Base-by-base conservation (phyloP, 1,284 basidiomycete species). In the Ceratobasidium sp. region DNA sequence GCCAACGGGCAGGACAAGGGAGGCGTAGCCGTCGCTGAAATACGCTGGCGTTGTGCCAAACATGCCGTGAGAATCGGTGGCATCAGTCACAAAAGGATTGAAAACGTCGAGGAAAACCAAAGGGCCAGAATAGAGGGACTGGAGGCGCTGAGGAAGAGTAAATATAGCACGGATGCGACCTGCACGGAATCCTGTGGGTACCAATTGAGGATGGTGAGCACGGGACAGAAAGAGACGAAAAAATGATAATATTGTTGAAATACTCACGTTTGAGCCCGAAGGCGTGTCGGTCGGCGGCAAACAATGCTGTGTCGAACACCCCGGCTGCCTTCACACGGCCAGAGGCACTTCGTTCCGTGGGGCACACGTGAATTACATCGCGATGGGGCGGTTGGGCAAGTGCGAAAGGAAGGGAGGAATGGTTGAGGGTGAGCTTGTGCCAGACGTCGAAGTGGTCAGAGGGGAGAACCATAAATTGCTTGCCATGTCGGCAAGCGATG, bases 371-470 rank as follows among this genome's bases (percentile, higher is more conserved):
- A 46, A 70, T 28, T 9, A 70, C 54, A 54, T 70, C 44, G 28
- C 55, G 54, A 35, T 57, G 66, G 8, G 21, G 23, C 2, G 54
- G 54, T 8, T 46, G 54, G 13, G 9, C 32, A 8, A 41, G 54
- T 23, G 66, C 52, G n/a, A 58, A 58, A 14, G 54, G 54, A 9
- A 58, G 41, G 4, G 41, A 43, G 4, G 11, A 32, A 43, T 70
- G 66, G 30, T 23, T 1, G 41, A 70, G 44, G 1, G 38, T 49
- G 30, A 54, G 54, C 23, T 58, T 57, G 43, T 70, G 66, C 66
- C 66, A 70, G 41, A 70, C 28, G 23, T 35, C 35, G 28, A 70
- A 70, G 52, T 9, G 52, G 52, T 57, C 11, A 44, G 66, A 69
- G 41, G 66, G 66, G 41, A 59, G 35, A 5, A 69, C 18, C 0